Conservation (phyloP, 371 early-diverging fungal species). For the Saksenaea oblongispora region DNA sequence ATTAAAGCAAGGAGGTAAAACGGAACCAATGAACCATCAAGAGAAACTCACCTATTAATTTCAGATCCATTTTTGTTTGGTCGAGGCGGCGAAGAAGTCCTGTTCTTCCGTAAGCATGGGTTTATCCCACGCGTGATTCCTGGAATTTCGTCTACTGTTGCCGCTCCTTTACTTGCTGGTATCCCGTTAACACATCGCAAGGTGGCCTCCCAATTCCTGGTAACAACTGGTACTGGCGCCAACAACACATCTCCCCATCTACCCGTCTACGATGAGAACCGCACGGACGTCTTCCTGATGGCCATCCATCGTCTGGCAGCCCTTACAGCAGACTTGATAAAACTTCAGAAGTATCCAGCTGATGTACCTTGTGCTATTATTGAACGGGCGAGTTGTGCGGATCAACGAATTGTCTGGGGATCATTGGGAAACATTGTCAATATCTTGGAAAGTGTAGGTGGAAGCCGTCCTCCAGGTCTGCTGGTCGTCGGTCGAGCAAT, state of each 20-base stretch:
- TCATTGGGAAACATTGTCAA: slow-evolving; percentile 59
- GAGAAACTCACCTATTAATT: neutral
- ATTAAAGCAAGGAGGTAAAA: slow-evolving; percentile 76
- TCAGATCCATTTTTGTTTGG: slow-evolving; percentile 91
- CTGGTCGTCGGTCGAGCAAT: slow-evolving; percentile 67
- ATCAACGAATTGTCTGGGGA: slow-evolving; percentile 70
- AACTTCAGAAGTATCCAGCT: slow-evolving; percentile 56
- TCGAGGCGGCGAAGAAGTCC: slow-evolving; percentile 88
- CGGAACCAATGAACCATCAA: neutral
- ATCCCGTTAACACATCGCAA: slow-evolving; percentile 92
- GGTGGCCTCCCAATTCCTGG: slow-evolving; percentile 83
- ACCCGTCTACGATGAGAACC: slow-evolving; percentile 63
- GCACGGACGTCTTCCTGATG: slow-evolving; percentile 91
- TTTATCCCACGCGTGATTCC: slow-evolving; percentile 75
- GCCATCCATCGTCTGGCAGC: slow-evolving; percentile 72
- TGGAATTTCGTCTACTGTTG: slow-evolving; percentile 79
- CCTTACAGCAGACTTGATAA: slow-evolving; percentile 58
- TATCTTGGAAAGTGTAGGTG: slow-evolving; percentile 66
- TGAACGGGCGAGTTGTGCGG: slow-evolving; percentile 73
- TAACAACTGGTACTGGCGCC: slow-evolving; percentile 78
- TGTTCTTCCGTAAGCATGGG: slow-evolving; percentile 70
- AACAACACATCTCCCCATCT: slow-evolving; percentile 49
- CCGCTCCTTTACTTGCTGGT: slow-evolving; percentile 74
- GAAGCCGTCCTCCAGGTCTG: slow-evolving; percentile 75
- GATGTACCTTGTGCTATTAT: slow-evolving; percentile 74